Evolutionary conservation across 2,329 filamentous ascomycete species (phyloP).

Genomic region (Chaetoscypha palmicola): DNA sequence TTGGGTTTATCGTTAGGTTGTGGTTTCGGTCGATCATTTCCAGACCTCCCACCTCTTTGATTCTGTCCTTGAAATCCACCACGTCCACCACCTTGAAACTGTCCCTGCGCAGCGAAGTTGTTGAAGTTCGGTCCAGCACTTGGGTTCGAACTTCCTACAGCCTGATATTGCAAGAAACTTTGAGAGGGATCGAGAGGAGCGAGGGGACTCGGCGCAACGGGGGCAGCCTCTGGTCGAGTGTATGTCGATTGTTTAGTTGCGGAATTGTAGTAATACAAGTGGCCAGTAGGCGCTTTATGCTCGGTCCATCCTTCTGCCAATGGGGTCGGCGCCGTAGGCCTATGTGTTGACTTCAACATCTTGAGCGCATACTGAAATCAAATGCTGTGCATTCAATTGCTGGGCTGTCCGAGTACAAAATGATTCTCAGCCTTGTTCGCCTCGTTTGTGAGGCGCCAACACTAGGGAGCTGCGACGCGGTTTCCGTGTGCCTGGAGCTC

Average conservation of each 20-base stretch:
- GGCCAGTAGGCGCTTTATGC: constrained; percentile 77
- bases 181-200: constrained; percentile 29
- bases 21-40: constrained; percentile 46
- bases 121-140: constrained; percentile 31
- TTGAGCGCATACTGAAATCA: constrained; percentile 10
- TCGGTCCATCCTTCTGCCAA: constrained; percentile 84
- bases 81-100: constrained; percentile 26
- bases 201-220: constrained; percentile 16
- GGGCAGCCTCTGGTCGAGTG: constrained; percentile 54
- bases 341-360: constrained; percentile 77
- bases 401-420: no score
- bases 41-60: constrained; percentile 43
- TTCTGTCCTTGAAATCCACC: constrained; percentile 36
- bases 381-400: background rate
- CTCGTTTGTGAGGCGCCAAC: constrained; percentile 4
- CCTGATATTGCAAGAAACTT: constrained; percentile 38
- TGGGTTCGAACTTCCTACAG: constrained; percentile 35
- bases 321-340: constrained; percentile 46
- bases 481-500: constrained; percentile 15
- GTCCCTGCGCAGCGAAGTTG: constrained; percentile 16
- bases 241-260: constrained; percentile 83
- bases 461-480: constrained; percentile 17
- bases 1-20: constrained; percentile 75
- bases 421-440: constrained; percentile 3
- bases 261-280: constrained; percentile 82